These are phyloP conservation scores for Debaryomyces tyrocola DNA, from an alignment of 805 yeast genomes.

Conservation along the genomic window DNA sequence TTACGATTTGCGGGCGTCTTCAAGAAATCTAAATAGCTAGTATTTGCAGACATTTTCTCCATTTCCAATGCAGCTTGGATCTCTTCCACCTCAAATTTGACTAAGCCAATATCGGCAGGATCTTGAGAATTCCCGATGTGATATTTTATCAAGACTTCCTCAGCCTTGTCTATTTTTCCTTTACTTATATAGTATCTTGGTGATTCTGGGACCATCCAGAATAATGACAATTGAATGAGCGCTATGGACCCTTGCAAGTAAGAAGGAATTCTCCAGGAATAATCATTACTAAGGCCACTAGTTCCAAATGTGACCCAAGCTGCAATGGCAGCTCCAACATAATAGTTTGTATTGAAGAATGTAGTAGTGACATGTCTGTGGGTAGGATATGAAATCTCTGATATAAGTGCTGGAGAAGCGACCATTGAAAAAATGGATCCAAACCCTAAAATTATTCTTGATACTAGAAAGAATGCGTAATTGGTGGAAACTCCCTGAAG, in stretches of 20 bases:
- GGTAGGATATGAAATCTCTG: constrained; percentile 51
- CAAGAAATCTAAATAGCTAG: constrained; percentile 41
- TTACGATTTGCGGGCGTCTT: constrained; percentile 39
- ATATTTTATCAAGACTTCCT: constrained; percentile 34
- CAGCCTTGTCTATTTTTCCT: constrained; percentile 45
- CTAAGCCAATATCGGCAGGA: constrained; percentile 23
- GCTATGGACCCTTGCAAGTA: constrained; percentile 52
- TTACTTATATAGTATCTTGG: constrained; percentile 46
- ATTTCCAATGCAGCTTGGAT: constrained; percentile 39
- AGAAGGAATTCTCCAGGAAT: constrained; percentile 58
- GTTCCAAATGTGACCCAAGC: constrained; percentile 54
- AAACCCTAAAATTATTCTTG: constrained; percentile 50
- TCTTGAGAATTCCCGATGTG: constrained; percentile 41
- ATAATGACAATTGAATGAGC: constrained; percentile 33
- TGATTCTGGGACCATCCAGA: constrained; percentile 48
- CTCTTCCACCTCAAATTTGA: constrained; percentile 40
- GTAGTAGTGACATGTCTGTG: constrained; percentile 43
- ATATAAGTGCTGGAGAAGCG: constrained; percentile 48
- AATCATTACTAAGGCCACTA: constrained; percentile 21
- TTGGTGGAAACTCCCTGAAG: constrained; percentile 35
- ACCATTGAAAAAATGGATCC: constrained; percentile 43
- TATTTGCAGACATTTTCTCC: constrained; percentile 33
- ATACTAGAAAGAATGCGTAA: constrained; percentile 38
- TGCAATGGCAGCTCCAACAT: constrained; percentile 53
- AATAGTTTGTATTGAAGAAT: constrained; percentile 53